phyloP scores from a whole-genome alignment of 2,329 filamentous ascomycete genomes.

The Leptographium lundbergii region DNA sequence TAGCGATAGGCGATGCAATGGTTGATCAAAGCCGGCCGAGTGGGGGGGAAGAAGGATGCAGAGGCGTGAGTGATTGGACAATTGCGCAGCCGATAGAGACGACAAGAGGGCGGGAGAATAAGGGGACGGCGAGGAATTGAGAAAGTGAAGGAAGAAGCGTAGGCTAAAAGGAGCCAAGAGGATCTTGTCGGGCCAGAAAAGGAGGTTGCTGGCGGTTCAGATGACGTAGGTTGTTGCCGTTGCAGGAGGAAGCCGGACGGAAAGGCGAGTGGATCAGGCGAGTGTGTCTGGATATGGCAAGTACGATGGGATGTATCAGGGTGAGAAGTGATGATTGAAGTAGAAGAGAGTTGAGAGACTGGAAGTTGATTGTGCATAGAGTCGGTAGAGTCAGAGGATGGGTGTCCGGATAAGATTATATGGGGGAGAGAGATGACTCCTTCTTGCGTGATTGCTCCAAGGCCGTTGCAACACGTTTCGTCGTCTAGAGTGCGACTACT shows the following conservation, averaged over 20 bases:
- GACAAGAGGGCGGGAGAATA: background rate
- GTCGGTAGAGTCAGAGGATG: background rate
- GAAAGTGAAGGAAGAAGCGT: background rate
- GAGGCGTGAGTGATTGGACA: background rate
- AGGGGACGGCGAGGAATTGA: background rate
- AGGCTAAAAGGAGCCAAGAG: background rate
- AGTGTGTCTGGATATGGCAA: too few species aligned
- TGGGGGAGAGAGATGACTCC: background rate
- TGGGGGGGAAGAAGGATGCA: background rate
- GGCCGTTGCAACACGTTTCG: background rate
- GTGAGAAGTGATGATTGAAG: background rate
- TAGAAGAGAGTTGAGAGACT: background rate
- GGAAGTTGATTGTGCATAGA: background rate
- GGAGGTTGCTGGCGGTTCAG: background rate
- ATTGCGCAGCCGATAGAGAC: background rate
- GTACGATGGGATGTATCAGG: too few species aligned
- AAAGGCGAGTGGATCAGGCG: background rate
- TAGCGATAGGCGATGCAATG: background rate
- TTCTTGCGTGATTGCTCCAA: constrained; percentile 2
- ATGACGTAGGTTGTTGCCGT: constrained; percentile 1
- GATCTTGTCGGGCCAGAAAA: background rate
- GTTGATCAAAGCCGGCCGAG: background rate
- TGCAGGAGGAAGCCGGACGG: background rate
- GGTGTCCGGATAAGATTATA: background rate
- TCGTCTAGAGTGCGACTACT: background rate